Percentiles rank a stretch among this genome's conserved stretches.
These are phyloP conservation scores for Fibroporia radiculosa DNA, from an alignment of 768 basidiomycete genomes.

Conservation along the genomic window DNA sequence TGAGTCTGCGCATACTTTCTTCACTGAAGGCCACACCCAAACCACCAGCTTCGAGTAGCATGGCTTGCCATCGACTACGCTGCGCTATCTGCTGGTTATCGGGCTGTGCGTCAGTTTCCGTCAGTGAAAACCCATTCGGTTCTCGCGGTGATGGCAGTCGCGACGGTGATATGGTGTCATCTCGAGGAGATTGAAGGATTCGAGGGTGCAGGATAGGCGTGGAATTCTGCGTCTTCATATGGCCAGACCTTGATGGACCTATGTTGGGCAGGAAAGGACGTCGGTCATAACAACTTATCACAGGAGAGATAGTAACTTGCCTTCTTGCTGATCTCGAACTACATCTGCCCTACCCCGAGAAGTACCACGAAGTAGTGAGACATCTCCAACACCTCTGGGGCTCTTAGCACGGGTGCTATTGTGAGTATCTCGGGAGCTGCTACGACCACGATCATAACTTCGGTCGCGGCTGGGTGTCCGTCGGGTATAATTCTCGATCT, in stretches of 20 bases:
- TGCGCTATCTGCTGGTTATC: constrained; percentile 48
- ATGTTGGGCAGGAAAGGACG: not conserved
- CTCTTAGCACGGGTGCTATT: not conserved
- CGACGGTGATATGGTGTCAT: not conserved
- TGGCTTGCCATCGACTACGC: constrained; percentile 80
- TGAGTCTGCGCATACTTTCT: constrained; percentile 80
- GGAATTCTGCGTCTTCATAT: constrained; percentile 6
- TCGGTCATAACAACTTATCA: not conserved
- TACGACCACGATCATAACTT: constrained; percentile 6
- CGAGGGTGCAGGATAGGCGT: constrained; percentile 12
- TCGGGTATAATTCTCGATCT: constrained; percentile 19
- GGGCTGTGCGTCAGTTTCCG: not conserved
- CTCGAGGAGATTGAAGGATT: not conserved
- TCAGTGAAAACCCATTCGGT: not conserved
- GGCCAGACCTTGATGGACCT: not conserved
- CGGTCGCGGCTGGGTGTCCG: constrained; percentile 11
- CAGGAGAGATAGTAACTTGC: not conserved
- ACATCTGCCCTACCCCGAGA: constrained; percentile 4
- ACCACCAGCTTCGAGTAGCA: constrained; percentile 81
- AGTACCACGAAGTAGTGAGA: constrained; percentile 10
- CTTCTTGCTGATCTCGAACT: constrained; percentile 3
- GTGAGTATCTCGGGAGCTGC: constrained; percentile 3
- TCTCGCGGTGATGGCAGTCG: not conserved
- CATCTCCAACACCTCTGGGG: constrained; percentile 9
- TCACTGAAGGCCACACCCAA: constrained; percentile 84